phyloP scores from a whole-genome alignment of 176 grass and related monocot genomes.

The Cenchrus americanus region DNA sequence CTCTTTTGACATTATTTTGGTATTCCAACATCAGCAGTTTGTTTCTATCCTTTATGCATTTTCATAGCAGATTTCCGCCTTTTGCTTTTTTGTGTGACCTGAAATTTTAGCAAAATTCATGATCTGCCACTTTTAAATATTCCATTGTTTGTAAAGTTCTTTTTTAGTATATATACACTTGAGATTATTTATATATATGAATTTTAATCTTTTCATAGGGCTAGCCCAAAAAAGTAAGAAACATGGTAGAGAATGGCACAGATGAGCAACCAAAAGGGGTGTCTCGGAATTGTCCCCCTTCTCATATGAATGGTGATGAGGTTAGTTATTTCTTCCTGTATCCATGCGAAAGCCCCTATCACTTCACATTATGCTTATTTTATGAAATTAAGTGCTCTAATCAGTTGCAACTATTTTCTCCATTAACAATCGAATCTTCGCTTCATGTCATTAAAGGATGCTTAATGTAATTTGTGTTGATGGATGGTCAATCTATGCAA shows the following conservation, averaged over 20 bases:
- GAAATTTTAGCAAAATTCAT: background rate
- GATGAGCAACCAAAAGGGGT: constrained; percentile 24
- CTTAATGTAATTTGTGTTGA: constrained; percentile 1
- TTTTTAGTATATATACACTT: background rate
- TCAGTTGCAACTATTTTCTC: background rate
- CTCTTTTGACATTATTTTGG: background rate
- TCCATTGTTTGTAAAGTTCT: background rate
- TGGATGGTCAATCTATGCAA: background rate
- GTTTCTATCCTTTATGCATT: background rate
- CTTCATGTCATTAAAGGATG: background rate
- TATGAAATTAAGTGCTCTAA: background rate
- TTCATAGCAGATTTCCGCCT: background rate
- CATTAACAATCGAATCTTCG: background rate
- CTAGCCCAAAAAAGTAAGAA: constrained; percentile 24
- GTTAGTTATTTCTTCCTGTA: constrained; percentile 34
- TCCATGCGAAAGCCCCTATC: background rate
- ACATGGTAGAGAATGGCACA: constrained; percentile 42
- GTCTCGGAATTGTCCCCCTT: constrained; percentile 20
- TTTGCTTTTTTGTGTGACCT: background rate
- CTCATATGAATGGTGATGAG: constrained; percentile 1
- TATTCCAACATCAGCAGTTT: background rate
- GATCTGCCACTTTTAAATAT: background rate
- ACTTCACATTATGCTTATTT: background rate
- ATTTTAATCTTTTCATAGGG: constrained; percentile 25
- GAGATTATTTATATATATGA: background rate